A percentile compares a stretch with the other conserved stretches of the same genome.
These are phyloP conservation scores for Suillus ampliporus DNA, from an alignment of 768 basidiomycete genomes.

Conservation along the genomic window DNA sequence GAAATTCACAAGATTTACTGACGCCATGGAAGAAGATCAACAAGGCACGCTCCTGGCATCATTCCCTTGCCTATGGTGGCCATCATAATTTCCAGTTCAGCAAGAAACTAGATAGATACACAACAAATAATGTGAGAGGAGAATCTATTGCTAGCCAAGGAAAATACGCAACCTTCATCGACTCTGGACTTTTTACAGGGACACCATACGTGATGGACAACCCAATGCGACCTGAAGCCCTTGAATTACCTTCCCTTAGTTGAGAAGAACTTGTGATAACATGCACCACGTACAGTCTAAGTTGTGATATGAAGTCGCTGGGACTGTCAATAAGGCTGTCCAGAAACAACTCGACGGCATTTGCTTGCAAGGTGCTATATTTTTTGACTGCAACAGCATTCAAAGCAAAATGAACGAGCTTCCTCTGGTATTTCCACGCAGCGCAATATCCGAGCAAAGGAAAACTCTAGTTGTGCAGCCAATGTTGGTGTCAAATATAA, in stretches of 20 bases:
- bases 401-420: conserved; percentile 10
- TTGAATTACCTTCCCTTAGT: background rate
- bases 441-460: conserved; percentile 19
- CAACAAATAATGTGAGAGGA: background rate
- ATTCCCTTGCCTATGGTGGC: background rate
- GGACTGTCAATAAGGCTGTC: conserved; percentile 11
- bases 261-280: background rate
- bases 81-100: conserved; percentile 11
- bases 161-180: conserved; percentile 1
- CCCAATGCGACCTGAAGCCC: conserved; percentile 9
- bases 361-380: conserved; percentile 7
- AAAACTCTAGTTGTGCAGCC: background rate
- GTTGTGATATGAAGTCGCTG: background rate
- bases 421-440: conserved; percentile 14
- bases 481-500: background rate
- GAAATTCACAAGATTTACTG: background rate
- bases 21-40: conserved; percentile 11
- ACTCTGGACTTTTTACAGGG: conserved; percentile 5
- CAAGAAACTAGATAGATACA: conserved; percentile 8
- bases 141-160: background rate
- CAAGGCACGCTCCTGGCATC: conserved; percentile 13
- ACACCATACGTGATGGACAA: conserved; percentile 15
- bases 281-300: conserved; percentile 11
- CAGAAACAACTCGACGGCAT: conserved; percentile 2
- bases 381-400: conserved; percentile 5